A percentile compares a stretch with the other conserved stretches of the same genome.
These are phyloP conservation scores for Fusarium scirpi DNA, from an alignment of 2,329 filamentous ascomycete species.

Conservation along the genomic window DNA sequence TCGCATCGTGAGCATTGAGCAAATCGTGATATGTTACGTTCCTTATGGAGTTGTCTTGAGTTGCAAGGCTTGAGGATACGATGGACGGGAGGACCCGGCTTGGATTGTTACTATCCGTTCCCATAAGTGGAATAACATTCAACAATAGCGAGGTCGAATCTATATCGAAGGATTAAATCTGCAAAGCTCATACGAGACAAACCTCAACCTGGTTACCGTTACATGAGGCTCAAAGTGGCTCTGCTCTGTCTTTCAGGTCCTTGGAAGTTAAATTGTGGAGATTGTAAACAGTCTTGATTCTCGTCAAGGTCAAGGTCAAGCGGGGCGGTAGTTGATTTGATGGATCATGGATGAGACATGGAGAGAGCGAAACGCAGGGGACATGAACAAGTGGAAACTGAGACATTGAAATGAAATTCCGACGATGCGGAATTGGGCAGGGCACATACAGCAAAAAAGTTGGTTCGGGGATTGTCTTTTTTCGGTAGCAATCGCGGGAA, in stretches of 20 bases:
- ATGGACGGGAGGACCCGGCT: slow-evolving; percentile 5
- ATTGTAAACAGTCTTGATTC: neutral
- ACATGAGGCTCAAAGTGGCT: slow-evolving; percentile 32
- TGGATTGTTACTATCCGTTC: slow-evolving; percentile 2
- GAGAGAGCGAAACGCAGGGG: slow-evolving; percentile 6
- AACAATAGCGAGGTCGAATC: slow-evolving; percentile 1
- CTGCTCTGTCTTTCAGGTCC: slow-evolving; percentile 6
- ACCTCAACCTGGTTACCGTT: slow-evolving; percentile 1
- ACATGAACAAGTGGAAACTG: no score
- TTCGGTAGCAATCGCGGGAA: slow-evolving; percentile 4
- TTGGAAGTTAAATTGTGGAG: slow-evolving; percentile 25
- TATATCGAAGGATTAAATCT: neutral
- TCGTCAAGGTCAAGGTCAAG: neutral
- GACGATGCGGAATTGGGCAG: slow-evolving; percentile 2
- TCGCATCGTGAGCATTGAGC: neutral
- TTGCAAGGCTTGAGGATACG: slow-evolving; percentile 11
- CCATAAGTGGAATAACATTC: slow-evolving; percentile 8
- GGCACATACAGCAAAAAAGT: slow-evolving; percentile 1
- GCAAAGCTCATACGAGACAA: slow-evolving; percentile 20
- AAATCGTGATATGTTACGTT: slow-evolving; percentile 9
- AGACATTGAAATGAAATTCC: slow-evolving; percentile 31
- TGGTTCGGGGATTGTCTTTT: slow-evolving; percentile 10
- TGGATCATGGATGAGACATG: slow-evolving; percentile 4
- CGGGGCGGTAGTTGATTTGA: slow-evolving; percentile 9
- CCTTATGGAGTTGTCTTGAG: neutral